Conservation (phyloP, 495 filamentous ascomycete species). For the Talaromyces stipitatus region DNA sequence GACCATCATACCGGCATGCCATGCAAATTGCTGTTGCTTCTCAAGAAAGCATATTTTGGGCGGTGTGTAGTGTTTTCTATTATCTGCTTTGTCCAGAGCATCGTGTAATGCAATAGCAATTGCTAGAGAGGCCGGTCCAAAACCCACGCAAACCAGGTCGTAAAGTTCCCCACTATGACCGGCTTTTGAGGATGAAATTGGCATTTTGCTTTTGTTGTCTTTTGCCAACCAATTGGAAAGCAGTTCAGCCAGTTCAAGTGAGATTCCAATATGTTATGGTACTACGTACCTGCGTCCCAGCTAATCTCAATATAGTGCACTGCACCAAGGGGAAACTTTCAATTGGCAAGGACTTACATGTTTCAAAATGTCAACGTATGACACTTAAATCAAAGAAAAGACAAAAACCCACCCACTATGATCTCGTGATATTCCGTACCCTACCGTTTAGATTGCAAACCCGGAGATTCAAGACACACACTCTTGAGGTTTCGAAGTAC, state of each 20-base stretch:
- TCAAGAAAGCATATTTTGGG: constrained; percentile 82
- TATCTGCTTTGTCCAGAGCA: constrained; percentile 32
- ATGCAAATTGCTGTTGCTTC: constrained; percentile 73
- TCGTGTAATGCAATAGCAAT: constrained; percentile 88
- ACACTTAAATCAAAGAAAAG: not conserved
- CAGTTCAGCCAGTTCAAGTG: not conserved
- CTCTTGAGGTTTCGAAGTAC: not conserved
- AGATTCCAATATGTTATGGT: not conserved
- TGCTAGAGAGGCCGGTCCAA: constrained; percentile 88
- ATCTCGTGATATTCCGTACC: not conserved
- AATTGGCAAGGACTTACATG: not conserved
- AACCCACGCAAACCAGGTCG: constrained; percentile 86
- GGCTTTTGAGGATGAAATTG: not conserved
- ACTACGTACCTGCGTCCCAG: not conserved
- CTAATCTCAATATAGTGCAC: not conserved
- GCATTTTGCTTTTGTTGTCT: not conserved
- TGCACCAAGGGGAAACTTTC: too few relatives aligned
- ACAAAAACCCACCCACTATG: not conserved
- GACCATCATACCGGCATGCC: constrained; percentile 94
- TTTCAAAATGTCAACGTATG: not conserved
- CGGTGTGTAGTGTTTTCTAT: constrained; percentile 17
- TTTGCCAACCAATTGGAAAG: not conserved
- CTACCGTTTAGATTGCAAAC: not conserved
- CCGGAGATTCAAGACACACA: not conserved
- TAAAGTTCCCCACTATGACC: constrained; percentile 29